Evolutionary conservation across 1,284 basidiomycete species (phyloP), one percentile per base, ranked within the genome.

Genomic region (Trichosporon sp.): DNA sequence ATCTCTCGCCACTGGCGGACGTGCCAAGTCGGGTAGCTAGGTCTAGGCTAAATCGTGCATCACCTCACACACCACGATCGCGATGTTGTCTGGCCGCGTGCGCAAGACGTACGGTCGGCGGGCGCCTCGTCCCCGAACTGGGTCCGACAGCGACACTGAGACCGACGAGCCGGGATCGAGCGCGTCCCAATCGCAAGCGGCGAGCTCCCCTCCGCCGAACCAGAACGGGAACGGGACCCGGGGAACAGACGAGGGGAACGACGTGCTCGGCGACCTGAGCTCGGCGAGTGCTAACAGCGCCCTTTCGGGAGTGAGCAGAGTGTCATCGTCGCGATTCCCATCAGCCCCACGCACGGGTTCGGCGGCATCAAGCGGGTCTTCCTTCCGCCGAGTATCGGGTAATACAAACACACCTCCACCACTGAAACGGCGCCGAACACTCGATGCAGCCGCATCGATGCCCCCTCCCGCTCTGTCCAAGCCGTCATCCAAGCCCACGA

Each of bases 71-170:
- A 35, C 59, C 59, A 35, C 31, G 32, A 35, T 35, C 31, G 59
- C 59, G 31, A 63, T 63, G 59, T 63, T 63, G 59, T 63, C 59
- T n/a, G 59, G 59, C 59, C 59, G 59, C 32, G 59, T 63, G 59
- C 59, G 59, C 59, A 63, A 63, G 16, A 63, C 59, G 31, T 63
- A 63, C 59, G 59, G 59, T 6, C 31, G 32, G n/a, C 31, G 59
- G 32, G 59, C 59, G 31, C 31, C 59, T 19, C 31, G 59, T 6
- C 59, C 59, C 4, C 31, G 16, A 6, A 19, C 31, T 19, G 59
- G 31, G 16, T 63, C 59, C 31, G 59, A 63, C 35, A 37, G 32
- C 16, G 59, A 63, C 59, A 63, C 59, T 5, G 59, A 63, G 59
- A 63, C 59, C 59, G 59, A 63, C 31, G 59, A 63, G 59, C 59